Base-by-base conservation (phyloP, 2,329 filamentous ascomycete genomes). In the Colletotrichum sp. region DNA sequence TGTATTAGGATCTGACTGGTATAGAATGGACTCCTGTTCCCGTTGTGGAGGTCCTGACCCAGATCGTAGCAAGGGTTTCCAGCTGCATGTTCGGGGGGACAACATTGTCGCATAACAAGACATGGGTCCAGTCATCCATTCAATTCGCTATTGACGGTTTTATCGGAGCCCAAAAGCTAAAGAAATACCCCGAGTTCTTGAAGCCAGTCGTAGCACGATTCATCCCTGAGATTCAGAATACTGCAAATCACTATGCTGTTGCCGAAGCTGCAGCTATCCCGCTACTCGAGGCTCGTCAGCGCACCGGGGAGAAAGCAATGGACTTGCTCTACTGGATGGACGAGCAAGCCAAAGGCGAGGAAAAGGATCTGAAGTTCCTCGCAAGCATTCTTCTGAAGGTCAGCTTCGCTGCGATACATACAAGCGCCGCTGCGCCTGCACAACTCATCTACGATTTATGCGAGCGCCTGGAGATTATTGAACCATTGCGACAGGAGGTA, bases 321-420 rank as follows among this genome's bases (percentile, higher is more conserved):
- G 80, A 82, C 66, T 78, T 76, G 15, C 54, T 74, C 13, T 71
- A 38, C 33, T 78, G 74, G 75, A 77, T 76, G 75, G 57, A 62
- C 13, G 73, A 78, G 24, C 24, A 76, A 66, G 76, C 77, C 43
- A 67, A 76, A 69, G 58, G 75, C 58, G 72, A 73, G 27, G 69
- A 78, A 72, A 72, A 18, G 2, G 63, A 66, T 12, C 54, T 64
- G 38, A 69, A 70, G 43, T 81, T 80, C 43, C 73, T 82, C 16
- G 78, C 79, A 7, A 63, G 70, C 29, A 80, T 79, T 31, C 63
- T 80, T 54, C 76, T 83, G 59, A 77, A 76, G 8, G 51, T 82
- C 21, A 78, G 76, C 61, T 80, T 81, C 43, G 79, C 79, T 6
- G 78, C 79, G 3, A 80, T 81, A 15, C 79, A 81, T 61, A 81